Evolutionary conservation across 768 basidiomycete species (phyloP), one percentile per base, ranked within the genome.

Genomic region (Calocybe gangraenosa): DNA sequence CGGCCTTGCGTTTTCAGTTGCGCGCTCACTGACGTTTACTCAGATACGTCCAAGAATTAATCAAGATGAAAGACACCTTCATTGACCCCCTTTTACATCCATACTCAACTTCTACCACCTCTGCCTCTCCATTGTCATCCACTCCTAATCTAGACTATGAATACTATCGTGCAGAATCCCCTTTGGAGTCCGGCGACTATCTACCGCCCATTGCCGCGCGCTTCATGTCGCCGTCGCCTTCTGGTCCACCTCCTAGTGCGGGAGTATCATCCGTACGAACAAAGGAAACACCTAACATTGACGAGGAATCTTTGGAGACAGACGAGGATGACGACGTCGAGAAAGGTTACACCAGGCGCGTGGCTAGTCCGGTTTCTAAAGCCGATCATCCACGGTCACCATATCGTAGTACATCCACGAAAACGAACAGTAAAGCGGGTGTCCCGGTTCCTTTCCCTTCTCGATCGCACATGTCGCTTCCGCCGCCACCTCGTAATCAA

Each of bases 11-110:
- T 6, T 8, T 32, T 44, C 15, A 21, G 38, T 32, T 43, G 40
- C 13, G 37, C 41, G 8, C 33, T 28, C 50, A 48, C 21, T 42
- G 37, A 17, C 33, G 31, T 42, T 59, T 44, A 47, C 43, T 22
- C 47, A 96, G 93, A 81, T 97, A 97, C 60, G 92, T 97, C 28
- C 78, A 79, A 55, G 94, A 97, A 57, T 76, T 97, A 8, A 65
- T 82, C 55, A 90, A 87, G 67, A 85, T 97, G 80, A 92, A 91
- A 68, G 90, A 93, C 52, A 92, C 88, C 0, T 96, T 96, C 57
- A 89, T 93, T 56, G 85, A 87, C 50, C 84, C 89, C 7, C 76
- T 95, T 25, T 78, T 97, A 13, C 92, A 95, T 66, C 90, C 92
- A 9, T 91, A 80, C 56, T 78, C 82, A 17, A 28, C 71, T 7